Evolutionary conservation across 78 protist genomes (phyloP), one percentile per base, ranked within the genome.

Genomic region (Paulinella micropora): DNA sequence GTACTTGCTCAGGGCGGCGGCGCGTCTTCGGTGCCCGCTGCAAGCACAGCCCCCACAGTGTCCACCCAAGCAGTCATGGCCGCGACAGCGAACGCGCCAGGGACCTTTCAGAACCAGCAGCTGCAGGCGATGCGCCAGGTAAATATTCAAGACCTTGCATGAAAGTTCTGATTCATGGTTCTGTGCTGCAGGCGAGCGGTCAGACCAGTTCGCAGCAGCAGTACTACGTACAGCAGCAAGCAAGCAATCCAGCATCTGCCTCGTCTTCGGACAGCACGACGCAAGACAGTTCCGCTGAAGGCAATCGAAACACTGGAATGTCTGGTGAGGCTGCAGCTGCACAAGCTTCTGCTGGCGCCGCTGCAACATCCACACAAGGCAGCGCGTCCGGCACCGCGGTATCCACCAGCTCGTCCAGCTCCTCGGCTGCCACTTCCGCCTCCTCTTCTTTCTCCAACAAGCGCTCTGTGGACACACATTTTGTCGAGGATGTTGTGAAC

Each of bases 401-500:
- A 26, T 0, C 3, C 81, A 9, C 89, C 79, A 38, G 37, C 15
- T 9, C 3, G 1, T 6, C 64, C 28, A 1, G 39, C 23, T 9
- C 77, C 2, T 6, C 0, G n/a, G 39, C 79, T 4, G 77, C 9
- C 31, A 77, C 89, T 32, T 3, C 51, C 0, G 9, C 28, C 64
- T 0, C 26, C 51, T 6, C 51, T 39, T 84, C 2, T 34, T 15
- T 15, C 77, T 64, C 77, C 23, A 23, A 23, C 34, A 15, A 64
- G 34, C 23, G 34, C 23, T 81, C 84, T 29, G 28, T 31, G 38
- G 84, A 15, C 37, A 81, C 28, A 15, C 9, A 81, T 15, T 81
- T 15, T 15, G 84, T 81, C 39, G 84, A 81, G 34, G 84, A 81
- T 32, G 84, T 81, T 4, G 84, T 81, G 84, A 81, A 29, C 84